These are phyloP conservation scores for Phoma sp. DNA, from an alignment of 2,329 filamentous ascomycete genomes.

Conservation along the genomic window DNA sequence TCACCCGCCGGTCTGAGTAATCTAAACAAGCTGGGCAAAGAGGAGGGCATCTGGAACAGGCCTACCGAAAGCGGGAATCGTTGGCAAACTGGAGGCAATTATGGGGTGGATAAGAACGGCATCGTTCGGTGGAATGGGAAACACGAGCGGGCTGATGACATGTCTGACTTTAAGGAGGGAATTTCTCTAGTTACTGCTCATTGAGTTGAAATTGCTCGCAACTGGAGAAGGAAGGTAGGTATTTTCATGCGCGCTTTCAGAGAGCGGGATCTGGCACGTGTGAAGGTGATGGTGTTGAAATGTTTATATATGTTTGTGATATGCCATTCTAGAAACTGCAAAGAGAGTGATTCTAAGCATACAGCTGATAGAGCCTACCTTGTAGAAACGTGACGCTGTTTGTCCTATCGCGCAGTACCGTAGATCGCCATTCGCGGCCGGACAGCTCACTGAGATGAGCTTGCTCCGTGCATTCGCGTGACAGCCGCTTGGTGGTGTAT, in stretches of 20 bases:
- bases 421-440: too few species aligned
- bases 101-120: constrained; percentile 63
- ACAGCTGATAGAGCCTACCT: too few species aligned
- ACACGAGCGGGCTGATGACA: constrained; percentile 58
- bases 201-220: neutral
- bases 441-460: too few species aligned
- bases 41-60: constrained; percentile 70
- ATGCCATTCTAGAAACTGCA: too few species aligned
- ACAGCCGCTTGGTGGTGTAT: too few species aligned
- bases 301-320: neutral
- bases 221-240: neutral
- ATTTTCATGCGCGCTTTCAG: neutral
- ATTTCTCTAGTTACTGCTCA: constrained; percentile 34
- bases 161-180: constrained; percentile 60
- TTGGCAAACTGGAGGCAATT: constrained; percentile 73
- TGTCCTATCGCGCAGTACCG: too few species aligned
- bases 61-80: constrained; percentile 69
- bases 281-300: neutral
- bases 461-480: too few species aligned
- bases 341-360: too few species aligned
- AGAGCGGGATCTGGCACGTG: neutral
- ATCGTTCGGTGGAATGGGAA: constrained; percentile 60
- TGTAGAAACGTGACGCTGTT: too few species aligned
- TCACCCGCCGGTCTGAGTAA: constrained; percentile 63
- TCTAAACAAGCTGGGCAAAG: constrained; percentile 63